Evolutionary conservation across 108 stramenopile genomes (phyloP), one percentile per base, ranked within the genome.

Genomic region (Pelagomonas calceolata): DNA sequence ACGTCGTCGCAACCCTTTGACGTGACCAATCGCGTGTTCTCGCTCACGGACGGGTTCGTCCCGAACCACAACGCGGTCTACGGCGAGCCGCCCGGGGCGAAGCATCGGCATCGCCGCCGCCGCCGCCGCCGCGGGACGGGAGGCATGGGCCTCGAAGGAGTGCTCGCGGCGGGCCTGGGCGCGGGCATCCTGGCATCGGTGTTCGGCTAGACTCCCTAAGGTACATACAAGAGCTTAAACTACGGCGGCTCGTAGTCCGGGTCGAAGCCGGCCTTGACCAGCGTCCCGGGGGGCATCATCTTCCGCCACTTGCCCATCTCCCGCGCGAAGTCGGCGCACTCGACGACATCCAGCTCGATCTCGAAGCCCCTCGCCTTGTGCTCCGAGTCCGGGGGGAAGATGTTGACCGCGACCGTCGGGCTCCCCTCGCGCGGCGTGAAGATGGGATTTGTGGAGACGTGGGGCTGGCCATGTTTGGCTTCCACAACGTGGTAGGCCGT

Each of bases 1-100:
- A 81, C 75, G 9, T 78, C 80, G 64, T 75, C 76, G 63, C 82
- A 83, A 63, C 66, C 43, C 64, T 83, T 83, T 64, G 80, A 83
- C 64, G 71, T 79, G n/a, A 66, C 32, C 30, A 39, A 71, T 0
- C 74, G 81, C 71, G 77, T 82, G 65, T 82, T 82, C 63, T 77
- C 81, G n/a, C 64, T 82, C 63, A 78, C 76, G 0, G 71, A 76
- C 68, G 72, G 66, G 17, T 79, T 82, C 63, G 75, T 79, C 66
- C 70, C 79, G 14, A 82, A 82, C 69, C 70, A 72, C 66, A 82
- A 82, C 65, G 46, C 74, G 30, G 44, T 65, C 63, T 65, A 77
- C 33, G 81, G 81, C 60, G 64, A 12, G 7, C 51, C 21, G 21
- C 51, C 21, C 7, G 26, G 26, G 7, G 29, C 4, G 51, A 17